These are phyloP conservation scores for Theobroma cacao DNA, from an alignment of 345 rosid genomes.

Conservation along the genomic window DNA sequence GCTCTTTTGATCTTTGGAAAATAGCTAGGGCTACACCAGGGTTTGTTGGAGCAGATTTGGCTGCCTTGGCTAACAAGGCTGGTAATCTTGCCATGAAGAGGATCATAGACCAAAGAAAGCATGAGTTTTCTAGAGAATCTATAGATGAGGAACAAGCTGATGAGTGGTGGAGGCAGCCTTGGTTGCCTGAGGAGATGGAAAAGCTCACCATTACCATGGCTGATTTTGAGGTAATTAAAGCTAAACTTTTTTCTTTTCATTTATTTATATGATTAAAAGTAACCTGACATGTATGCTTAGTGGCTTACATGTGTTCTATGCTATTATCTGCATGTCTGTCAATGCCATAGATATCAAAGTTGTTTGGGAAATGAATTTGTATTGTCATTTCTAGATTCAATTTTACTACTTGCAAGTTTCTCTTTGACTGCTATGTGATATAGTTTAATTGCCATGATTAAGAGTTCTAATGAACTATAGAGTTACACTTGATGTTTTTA, in stretches of 20 bases:
- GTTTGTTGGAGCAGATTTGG: slow-evolving; percentile 94
- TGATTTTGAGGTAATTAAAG: slow-evolving; percentile 74
- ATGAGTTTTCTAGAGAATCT: slow-evolving; percentile 35
- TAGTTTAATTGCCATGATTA: neutral
- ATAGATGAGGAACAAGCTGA: slow-evolving; percentile 33
- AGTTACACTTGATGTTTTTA: neutral
- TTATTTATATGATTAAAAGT: neutral
- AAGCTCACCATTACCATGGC: slow-evolving; percentile 66
- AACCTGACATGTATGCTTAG: neutral
- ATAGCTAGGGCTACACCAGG: slow-evolving; percentile 94
- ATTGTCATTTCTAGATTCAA: neutral
- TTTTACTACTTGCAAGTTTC: neutral
- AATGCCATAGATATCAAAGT: neutral
- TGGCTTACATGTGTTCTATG: neutral
- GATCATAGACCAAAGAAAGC: slow-evolving; percentile 51
- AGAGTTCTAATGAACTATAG: neutral
- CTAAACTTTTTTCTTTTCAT: neutral
- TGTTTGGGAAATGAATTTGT: neutral
- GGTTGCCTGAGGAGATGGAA: slow-evolving; percentile 78
- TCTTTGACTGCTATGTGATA: neutral
- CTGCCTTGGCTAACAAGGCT: slow-evolving; percentile 74
- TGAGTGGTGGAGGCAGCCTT: slow-evolving; percentile 76
- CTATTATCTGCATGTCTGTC: neutral
- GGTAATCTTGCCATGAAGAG: slow-evolving; percentile 79
- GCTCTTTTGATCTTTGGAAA: slow-evolving; percentile 65